A percentile compares a stretch with the other conserved stretches of the same genome.
Conservation (phyloP, 164 flowering plant genomes). For the Vitis rotundifolia region DNA sequence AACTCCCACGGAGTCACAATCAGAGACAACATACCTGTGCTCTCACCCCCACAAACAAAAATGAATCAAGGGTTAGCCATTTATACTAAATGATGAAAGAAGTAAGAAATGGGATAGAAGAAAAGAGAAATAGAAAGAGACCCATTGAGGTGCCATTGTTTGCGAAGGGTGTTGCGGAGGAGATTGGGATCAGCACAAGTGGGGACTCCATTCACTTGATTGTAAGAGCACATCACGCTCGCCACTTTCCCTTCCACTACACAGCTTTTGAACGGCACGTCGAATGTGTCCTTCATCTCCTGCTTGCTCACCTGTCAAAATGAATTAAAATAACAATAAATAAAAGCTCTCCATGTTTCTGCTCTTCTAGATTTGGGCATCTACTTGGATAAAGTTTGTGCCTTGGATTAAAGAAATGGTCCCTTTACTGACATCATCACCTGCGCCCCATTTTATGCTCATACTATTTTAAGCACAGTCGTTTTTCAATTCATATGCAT, state of each 20-base stretch:
- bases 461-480: neutral
- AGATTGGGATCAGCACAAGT: slow-evolving; percentile 91
- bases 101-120: neutral
- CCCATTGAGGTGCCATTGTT: slow-evolving; percentile 83
- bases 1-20: slow-evolving; percentile 89
- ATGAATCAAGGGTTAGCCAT: no score
- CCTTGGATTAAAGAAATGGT: no score
- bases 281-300: slow-evolving; percentile 81
- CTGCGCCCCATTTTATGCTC: neutral
- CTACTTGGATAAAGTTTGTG: no score
- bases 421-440: no score
- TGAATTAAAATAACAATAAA: no score
- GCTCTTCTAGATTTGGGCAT: no score
- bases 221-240: slow-evolving; percentile 95
- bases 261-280: slow-evolving; percentile 73
- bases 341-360: no score
- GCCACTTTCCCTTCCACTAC: slow-evolving; percentile 85
- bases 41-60: neutral
- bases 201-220: slow-evolving; percentile 89
- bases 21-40: slow-evolving; percentile 88
- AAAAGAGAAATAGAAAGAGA: slow-evolving; percentile 10
- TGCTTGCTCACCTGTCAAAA: slow-evolving; percentile 75
- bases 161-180: slow-evolving; percentile 58
- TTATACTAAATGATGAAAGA: no score
- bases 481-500: neutral